Conservation (phyloP, 805 yeast genomes). For the Saturnispora dispora region DNA sequence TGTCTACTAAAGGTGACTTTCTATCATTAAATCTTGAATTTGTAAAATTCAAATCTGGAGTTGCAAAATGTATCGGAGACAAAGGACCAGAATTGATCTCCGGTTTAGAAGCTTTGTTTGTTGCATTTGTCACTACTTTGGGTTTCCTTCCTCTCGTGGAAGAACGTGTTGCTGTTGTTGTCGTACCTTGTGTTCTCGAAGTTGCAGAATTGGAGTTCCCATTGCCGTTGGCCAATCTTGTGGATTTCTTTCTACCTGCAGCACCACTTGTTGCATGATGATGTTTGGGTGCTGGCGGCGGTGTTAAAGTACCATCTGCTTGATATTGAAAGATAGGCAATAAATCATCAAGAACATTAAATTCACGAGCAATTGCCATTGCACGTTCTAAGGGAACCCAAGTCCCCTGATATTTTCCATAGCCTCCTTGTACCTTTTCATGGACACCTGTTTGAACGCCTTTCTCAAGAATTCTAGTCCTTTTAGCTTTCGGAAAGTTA, state of each 20-base stretch:
- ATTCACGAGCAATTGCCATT: slow-evolving; percentile 52
- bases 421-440: slow-evolving; percentile 95
- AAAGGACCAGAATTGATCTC: background rate
- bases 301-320: slow-evolving; percentile 40
- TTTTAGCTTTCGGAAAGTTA: slow-evolving; percentile 85
- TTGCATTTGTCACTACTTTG: background rate
- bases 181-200: background rate
- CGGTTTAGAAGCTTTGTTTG: background rate
- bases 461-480: slow-evolving; percentile 84
- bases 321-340: slow-evolving; percentile 55
- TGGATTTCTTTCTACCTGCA: slow-evolving; percentile 20
- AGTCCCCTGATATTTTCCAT: slow-evolving; percentile 94
- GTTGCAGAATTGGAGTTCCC: background rate
- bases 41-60: background rate
- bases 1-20: background rate
- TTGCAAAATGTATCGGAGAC: background rate
- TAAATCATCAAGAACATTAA: slow-evolving; percentile 53
- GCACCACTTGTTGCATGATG: slow-evolving; percentile 51
- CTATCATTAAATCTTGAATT: background rate
- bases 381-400: slow-evolving; percentile 91
- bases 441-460: slow-evolving; percentile 88
- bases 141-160: slow-evolving; percentile 2
- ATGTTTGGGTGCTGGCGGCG: slow-evolving; percentile 57
- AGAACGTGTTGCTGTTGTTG: slow-evolving; percentile 3
- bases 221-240: background rate